Evolutionary conservation across 768 basidiomycete genomes (phyloP).

Genomic region (Polyporus arcularius): DNA sequence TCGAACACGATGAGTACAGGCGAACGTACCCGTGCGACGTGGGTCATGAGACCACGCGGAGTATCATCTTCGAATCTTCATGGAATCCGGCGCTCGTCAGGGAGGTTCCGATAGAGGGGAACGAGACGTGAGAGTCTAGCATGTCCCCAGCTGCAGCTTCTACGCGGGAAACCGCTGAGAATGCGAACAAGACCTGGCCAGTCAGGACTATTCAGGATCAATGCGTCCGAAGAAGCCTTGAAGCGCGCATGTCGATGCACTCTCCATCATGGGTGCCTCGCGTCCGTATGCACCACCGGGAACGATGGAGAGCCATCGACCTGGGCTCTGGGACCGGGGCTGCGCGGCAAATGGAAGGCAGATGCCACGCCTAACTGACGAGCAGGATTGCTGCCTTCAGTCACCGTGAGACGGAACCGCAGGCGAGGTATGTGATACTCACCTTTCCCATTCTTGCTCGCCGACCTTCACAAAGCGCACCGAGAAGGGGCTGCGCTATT

Average conservation of each 20-base stretch:
- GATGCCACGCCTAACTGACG: not conserved
- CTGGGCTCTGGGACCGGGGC: not conserved
- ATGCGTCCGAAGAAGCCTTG: too few species aligned
- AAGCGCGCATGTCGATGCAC: too few species aligned
- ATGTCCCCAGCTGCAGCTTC: not conserved
- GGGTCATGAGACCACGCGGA: not conserved
- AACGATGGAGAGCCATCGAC: not conserved
- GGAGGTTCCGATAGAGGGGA: not conserved
- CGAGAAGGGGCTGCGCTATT: too few species aligned
- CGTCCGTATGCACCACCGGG: not conserved
- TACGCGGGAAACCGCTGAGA: not conserved
- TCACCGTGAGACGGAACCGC: not conserved
- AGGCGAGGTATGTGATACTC: too few species aligned
- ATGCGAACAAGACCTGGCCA: too few species aligned
- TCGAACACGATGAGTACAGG: not conserved
- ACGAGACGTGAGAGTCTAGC: not conserved
- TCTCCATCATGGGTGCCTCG: not conserved
- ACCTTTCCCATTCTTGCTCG: too few species aligned
- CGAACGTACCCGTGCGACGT: not conserved
- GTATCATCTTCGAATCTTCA: not conserved
- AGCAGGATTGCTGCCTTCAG: not conserved
- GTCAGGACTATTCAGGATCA: too few species aligned
- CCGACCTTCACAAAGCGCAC: too few species aligned
- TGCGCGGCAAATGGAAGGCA: not conserved
- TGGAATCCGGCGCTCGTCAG: not conserved